A percentile compares a stretch with the other conserved stretches of the same genome.
phyloP scores from a whole-genome alignment of 495 filamentous ascomycete genomes.

The Annulohypoxylon stygium region DNA sequence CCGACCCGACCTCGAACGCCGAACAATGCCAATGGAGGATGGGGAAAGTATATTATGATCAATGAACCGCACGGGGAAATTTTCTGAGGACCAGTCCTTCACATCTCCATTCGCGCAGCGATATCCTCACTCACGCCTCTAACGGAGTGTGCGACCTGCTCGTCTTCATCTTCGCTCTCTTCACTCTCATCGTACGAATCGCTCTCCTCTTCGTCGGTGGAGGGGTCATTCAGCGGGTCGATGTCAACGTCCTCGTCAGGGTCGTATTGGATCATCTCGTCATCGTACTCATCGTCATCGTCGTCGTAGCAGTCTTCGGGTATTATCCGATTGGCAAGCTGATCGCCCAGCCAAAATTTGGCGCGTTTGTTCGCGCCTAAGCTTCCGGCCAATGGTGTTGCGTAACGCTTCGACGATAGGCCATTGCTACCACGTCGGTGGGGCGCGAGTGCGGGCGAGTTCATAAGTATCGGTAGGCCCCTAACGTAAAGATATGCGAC shows the following conservation, averaged over 20 bases:
- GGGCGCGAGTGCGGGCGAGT: constrained; percentile 67
- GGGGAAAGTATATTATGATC: constrained; percentile 5
- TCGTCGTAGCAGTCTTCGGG: constrained; percentile 54
- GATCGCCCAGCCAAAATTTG: constrained; percentile 84
- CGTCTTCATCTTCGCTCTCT: constrained; percentile 64
- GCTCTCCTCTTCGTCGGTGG: constrained; percentile 47
- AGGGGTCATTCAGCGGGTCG: constrained; percentile 62
- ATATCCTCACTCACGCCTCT: constrained; percentile 81
- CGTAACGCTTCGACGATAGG: constrained; percentile 57
- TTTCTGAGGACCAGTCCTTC: constrained; percentile 25
- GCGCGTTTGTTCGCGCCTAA: constrained; percentile 73
- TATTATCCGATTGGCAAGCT: constrained; percentile 58
- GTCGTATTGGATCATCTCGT: constrained; percentile 61
- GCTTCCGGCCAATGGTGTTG: constrained; percentile 49
- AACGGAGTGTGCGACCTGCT: constrained; percentile 64
- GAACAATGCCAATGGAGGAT: constrained; percentile 24
- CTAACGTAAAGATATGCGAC: constrained; percentile 94
- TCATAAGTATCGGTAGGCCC: constrained; percentile 83
- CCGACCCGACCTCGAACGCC: constrained; percentile 38
- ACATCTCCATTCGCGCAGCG: constrained; percentile 76
- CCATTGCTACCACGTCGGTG: constrained; percentile 48
- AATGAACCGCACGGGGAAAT: not conserved
- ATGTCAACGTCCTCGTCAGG: constrained; percentile 65
- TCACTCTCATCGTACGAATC: constrained; percentile 59
- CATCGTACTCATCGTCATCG: constrained; percentile 59